Base-by-base conservation (phyloP, 441 rosid species). In the Mallotus japonicus region DNA sequence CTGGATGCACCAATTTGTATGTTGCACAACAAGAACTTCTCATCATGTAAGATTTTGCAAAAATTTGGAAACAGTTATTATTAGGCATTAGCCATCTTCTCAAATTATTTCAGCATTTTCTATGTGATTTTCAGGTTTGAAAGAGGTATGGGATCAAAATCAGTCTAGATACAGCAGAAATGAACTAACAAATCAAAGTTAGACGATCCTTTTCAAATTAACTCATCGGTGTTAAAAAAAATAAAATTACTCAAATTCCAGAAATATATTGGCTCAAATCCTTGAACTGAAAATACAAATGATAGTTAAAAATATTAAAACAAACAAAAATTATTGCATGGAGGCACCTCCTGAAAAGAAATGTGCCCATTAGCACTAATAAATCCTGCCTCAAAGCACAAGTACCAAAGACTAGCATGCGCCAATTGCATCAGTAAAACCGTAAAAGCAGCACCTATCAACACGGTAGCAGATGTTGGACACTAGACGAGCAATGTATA, bases 401-500 rank as follows among this genome's bases (percentile, higher is more conserved):
- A 5, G 44, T 54, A 62, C 63, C 32, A 71, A 50, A 50, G 53
- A 42, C 51, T 50, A 71, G 60, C 20, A 19, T 19, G 58, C 24
- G 62, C 10, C 22, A 20, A 53, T 19, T 7, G 22, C 49, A 66
- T 56, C 58, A 50, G 58, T 14, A 47, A 22, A 11, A 37, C 40
- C 5, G 40, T 4, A 37, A 37, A 37, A 75, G 61, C 22, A 71
- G 59, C 42, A 28, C 40, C 44, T 3, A 24, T 28, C 5, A 62
- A 20, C 50, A 6, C 32, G 59, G 46, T 9, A 64, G 15, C 19
- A 19, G 32, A 28, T 22, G 51, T 61, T 9, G 9, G 4, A n/a
- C 3, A 10, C 10, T 24, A 55, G 34, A 60, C 44, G 28, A 77
- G 65, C 14, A 72, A 67, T 76, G 55, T 71, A 34, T 59, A 17